Evolutionary conservation across 2,329 filamentous ascomycete genomes (phyloP), one percentile per base, ranked within the genome.

Genomic region (Curvularia lunata): DNA sequence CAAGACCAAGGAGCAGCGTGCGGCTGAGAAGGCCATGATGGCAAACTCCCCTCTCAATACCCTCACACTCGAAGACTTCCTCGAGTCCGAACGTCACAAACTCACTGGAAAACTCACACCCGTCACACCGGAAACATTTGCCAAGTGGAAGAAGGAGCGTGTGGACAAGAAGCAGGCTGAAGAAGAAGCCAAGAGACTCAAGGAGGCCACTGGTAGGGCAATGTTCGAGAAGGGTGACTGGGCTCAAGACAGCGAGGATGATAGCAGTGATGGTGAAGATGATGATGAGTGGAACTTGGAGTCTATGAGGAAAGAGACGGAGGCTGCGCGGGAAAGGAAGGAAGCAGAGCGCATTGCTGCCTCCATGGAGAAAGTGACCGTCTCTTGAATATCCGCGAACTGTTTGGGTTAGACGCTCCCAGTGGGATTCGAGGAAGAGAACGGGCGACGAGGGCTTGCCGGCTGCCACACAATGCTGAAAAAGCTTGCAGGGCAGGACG

Each of bases 141-240:
- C 92, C 61, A 95, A 95, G 74, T 99, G 95, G 95, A 99, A 99
- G 85, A 89, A 93, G 80, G 90, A 96, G 52, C 90, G 95, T 43
- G 75, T 98, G 67, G 88, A 92, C 78, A 99, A 99, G 88, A 98
- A 97, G 84, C 90, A 89, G 16, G 95, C 95, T 21, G 95, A 99
- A 72, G 91, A 95, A 66, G 88, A 97, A 79, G 92, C 92, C 47
- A 88, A 89, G 74, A 88, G 90, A 79, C 91, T 92, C 73, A 98
- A 96, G 84, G 95, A 99, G 70, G 94, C 93, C 21, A 99, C 95
- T 19, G 95, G 95, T 71, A 88, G 93, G 80, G 91, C 92, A 7
- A 84, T 99, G 79, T 99, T 99, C 77, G 95, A 99, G 80, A 95
- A 92, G 77, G 95, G 95, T 71, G 93, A 96, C 77, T 99, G 94